Percentiles rank a stretch among this genome's conserved stretches.
Evolutionary conservation across 2,329 filamentous ascomycete genomes (phyloP).

Genomic region (Aspergillus spinulosporus): DNA sequence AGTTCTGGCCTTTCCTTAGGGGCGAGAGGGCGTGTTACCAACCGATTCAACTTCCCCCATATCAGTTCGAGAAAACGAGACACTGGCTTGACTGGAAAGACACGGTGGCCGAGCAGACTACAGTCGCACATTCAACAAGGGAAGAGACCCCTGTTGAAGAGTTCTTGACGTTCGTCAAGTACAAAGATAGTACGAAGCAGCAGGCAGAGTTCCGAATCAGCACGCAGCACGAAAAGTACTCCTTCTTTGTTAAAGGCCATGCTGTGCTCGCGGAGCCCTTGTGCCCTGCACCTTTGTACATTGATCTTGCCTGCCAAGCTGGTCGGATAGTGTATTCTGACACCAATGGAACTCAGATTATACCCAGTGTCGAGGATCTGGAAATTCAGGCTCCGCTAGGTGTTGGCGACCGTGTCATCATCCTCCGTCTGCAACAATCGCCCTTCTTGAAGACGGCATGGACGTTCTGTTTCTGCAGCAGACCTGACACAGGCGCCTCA

Average conservation of each 20-base stretch:
- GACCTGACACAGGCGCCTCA: too few species aligned
- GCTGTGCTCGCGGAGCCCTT: conserved; percentile 12
- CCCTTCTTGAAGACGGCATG: not conserved
- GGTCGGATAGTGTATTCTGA: not conserved
- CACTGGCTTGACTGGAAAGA: not conserved
- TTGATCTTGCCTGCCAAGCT: conserved; percentile 10
- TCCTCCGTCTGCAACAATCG: not conserved
- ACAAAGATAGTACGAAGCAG: not conserved
- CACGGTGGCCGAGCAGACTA: not conserved
- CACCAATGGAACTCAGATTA: too few species aligned
- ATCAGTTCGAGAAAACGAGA: conserved; percentile 41
- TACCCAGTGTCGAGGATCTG: not conserved
- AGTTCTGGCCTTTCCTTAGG: not conserved
- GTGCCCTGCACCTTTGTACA: conserved; percentile 19
- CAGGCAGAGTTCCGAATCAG: conserved; percentile 4
- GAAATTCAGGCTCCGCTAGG: conserved; percentile 3
- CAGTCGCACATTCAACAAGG: too few species aligned
- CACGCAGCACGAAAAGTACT: conserved; percentile 3
- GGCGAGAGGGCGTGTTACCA: conserved; percentile 27
- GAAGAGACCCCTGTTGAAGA: not conserved
- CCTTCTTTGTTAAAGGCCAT: conserved; percentile 14
- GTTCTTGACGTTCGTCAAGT: not conserved
- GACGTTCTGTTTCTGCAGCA: not conserved
- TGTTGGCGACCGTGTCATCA: not conserved
- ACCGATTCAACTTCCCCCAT: conserved; percentile 38